A percentile compares a stretch with the other conserved stretches of the same genome.
These are phyloP conservation scores for Dipodascopsis uninucleata DNA, from an alignment of 805 yeast genomes.

Conservation along the genomic window DNA sequence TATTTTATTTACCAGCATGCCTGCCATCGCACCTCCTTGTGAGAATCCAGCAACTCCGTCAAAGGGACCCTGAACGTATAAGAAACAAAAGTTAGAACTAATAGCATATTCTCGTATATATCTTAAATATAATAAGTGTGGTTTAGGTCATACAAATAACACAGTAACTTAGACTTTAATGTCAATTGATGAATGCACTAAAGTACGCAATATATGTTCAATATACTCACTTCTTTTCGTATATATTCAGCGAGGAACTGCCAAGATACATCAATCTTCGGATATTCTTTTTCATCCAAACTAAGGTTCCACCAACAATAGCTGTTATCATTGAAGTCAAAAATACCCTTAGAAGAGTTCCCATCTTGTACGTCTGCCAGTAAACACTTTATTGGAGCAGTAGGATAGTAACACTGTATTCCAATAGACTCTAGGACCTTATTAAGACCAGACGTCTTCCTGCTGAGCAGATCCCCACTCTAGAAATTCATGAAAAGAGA, in stretches of 20 bases:
- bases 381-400: conserved; percentile 66
- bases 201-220: too few relatives aligned
- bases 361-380: conserved; percentile 72
- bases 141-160: too few relatives aligned
- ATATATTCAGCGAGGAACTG: conserved; percentile 54
- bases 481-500: too few relatives aligned
- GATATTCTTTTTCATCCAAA: conserved; percentile 35
- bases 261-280: conserved; percentile 41
- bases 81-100: not conserved
- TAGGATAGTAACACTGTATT: conserved; percentile 68
- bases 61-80: conserved; percentile 65
- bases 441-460: conserved; percentile 82
- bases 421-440: conserved; percentile 64
- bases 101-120: not conserved
- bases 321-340: conserved; percentile 44
- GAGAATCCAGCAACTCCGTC: conserved; percentile 88
- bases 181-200: too few relatives aligned
- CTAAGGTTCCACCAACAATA: conserved; percentile 34
- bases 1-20: conserved; percentile 60
- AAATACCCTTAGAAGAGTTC: conserved; percentile 48
- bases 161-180: too few relatives aligned
- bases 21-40: conserved; percentile 89
- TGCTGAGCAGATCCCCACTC: conserved; percentile 76
- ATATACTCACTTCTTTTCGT: too few relatives aligned
- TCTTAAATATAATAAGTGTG: too few relatives aligned